Evolutionary conservation across 805 yeast species (phyloP).

Genomic region (Wickerhamiella nectarea): DNA sequence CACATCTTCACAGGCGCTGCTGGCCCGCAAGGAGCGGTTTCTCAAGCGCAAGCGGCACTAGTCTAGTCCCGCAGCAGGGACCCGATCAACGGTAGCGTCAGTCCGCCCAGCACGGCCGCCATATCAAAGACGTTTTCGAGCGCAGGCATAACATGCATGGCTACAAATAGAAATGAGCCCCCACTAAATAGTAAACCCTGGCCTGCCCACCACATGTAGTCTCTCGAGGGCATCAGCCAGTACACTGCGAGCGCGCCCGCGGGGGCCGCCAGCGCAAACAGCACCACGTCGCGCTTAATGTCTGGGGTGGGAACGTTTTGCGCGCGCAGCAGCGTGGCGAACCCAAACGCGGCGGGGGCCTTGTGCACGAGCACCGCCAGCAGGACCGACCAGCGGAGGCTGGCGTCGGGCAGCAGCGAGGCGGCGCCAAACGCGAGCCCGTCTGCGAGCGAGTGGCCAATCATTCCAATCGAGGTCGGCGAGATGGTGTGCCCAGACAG

Average conservation of each 20-base stretch:
- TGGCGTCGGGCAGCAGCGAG: slow-evolving; percentile 28
- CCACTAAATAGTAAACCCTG: slow-evolving; percentile 45
- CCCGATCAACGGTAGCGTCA: slow-evolving; percentile 16
- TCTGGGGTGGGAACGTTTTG: slow-evolving; percentile 26
- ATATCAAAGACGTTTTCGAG: not conserved
- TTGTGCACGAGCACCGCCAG: slow-evolving; percentile 56
- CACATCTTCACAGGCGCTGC: slow-evolving; percentile 16
- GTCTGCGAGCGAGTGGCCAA: slow-evolving; percentile 56
- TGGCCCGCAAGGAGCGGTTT: slow-evolving; percentile 19
- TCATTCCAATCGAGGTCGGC: slow-evolving; percentile 41
- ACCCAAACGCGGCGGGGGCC: slow-evolving; percentile 60
- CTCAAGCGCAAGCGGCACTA: slow-evolving; percentile 15
- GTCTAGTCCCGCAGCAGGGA: slow-evolving; percentile 11
- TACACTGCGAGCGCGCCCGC: slow-evolving; percentile 42
- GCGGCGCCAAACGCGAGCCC: slow-evolving; percentile 63
- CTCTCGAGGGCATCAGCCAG: slow-evolving; percentile 22
- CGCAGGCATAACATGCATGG: slow-evolving; percentile 39
- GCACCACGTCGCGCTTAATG: slow-evolving; percentile 32
- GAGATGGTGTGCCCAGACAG: not conserved
- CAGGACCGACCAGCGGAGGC: slow-evolving; percentile 36
- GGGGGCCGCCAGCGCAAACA: slow-evolving; percentile 52
- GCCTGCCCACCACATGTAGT: slow-evolving; percentile 32
- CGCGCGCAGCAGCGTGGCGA: slow-evolving; percentile 38
- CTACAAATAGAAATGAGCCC: slow-evolving; percentile 62
- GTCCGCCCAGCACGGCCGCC: slow-evolving; percentile 12